Evolutionary conservation across 2,329 filamentous ascomycete genomes (phyloP).

Genomic region (Pseudocercospora macadamiae): DNA sequence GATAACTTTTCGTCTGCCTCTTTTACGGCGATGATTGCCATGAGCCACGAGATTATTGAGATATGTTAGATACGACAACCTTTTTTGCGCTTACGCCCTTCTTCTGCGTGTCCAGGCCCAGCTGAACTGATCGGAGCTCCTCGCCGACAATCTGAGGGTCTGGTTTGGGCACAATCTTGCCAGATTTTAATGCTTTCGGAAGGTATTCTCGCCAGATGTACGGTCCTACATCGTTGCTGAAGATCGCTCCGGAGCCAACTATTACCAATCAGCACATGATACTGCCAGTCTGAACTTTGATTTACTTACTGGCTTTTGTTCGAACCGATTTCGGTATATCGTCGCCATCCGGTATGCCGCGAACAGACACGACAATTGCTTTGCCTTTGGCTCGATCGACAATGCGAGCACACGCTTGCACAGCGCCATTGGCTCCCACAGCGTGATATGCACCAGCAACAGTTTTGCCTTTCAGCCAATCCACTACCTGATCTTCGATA

Average conservation of each 20-base stretch:
- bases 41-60: conserved; percentile 10
- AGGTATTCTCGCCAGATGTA: conserved; percentile 37
- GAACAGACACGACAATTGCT: conserved; percentile 34
- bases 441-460: conserved; percentile 37
- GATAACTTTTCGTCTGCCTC: neutral
- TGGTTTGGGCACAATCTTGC: conserved; percentile 37
- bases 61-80: conserved; percentile 36
- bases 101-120: conserved; percentile 42
- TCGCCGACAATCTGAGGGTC: conserved; percentile 42
- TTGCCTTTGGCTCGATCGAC: conserved; percentile 33
- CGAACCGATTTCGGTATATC: conserved; percentile 33
- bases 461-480: conserved; percentile 35
- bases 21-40: neutral
- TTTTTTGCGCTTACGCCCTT: conserved; percentile 46
- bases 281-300: neutral
- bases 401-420: conserved; percentile 33
- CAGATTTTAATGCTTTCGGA: conserved; percentile 32
- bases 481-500: conserved; percentile 33
- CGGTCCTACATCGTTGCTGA: conserved; percentile 32
- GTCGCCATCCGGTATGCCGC: conserved; percentile 27
- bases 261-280: conserved; percentile 7
- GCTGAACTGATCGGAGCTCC: conserved; percentile 42
- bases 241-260: conserved; percentile 27
- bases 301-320: conserved; percentile 30
- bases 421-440: conserved; percentile 28